A percentile compares a stretch with the other conserved stretches of the same genome.
phyloP scores from a whole-genome alignment of 2,329 filamentous ascomycete species.

The Talaromyces albobiverticillius region DNA sequence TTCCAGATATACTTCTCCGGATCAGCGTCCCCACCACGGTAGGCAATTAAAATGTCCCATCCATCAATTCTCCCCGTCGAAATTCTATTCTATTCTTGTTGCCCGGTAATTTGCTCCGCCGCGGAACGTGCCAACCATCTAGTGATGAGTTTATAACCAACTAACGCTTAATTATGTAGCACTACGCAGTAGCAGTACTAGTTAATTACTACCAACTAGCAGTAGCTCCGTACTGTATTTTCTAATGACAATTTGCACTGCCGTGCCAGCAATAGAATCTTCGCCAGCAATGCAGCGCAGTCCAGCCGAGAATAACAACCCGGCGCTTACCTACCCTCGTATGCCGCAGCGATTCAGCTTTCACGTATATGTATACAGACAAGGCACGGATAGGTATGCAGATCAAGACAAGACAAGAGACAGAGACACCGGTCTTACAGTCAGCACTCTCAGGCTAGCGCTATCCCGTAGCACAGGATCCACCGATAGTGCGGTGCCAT shows the following conservation, averaged over 20 bases:
- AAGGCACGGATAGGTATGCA: background rate
- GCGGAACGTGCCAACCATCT: too few relatives aligned
- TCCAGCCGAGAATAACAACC: too few relatives aligned
- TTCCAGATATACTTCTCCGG: constrained; percentile 7
- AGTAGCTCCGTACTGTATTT: too few relatives aligned
- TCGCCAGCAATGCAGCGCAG: too few relatives aligned
- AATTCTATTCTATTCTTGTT: constrained; percentile 8
- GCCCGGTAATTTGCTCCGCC: background rate
- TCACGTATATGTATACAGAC: background rate
- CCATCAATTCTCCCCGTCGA: background rate
- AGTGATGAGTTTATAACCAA: background rate
- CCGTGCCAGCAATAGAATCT: too few relatives aligned
- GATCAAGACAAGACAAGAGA: background rate
- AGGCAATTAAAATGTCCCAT: background rate
- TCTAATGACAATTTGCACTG: too few relatives aligned
- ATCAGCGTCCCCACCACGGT: constrained; percentile 10
- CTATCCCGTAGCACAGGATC: background rate
- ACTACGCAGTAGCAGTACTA: too few relatives aligned
- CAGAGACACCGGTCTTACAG: background rate
- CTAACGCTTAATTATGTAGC: background rate
- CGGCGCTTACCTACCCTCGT: too few relatives aligned
- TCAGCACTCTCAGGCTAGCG: constrained; percentile 4
- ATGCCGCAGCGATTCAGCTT: too few relatives aligned
- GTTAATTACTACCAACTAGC: too few relatives aligned
- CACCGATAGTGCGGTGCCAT: background rate